phyloP scores from a whole-genome alignment of 305 asterid species.

The Solanum hybrid region DNA sequence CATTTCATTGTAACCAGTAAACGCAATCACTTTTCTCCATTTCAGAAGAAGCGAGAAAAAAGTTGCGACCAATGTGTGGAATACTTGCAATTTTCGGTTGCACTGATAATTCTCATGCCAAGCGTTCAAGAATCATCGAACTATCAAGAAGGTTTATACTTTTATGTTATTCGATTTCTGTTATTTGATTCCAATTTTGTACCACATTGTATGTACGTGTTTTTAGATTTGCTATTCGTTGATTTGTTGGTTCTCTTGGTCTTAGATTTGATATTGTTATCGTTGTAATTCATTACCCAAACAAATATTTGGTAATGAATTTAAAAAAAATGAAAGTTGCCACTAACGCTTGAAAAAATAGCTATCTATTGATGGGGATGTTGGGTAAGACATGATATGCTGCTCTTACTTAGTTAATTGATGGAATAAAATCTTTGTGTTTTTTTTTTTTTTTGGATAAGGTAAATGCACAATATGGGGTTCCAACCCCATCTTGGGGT shows the following conservation, averaged over 20 bases:
- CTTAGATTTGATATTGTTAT: not conserved
- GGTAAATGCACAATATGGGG: not conserved
- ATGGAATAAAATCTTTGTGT: not conserved
- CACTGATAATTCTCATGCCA: constrained; percentile 65
- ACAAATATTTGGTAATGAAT: not conserved
- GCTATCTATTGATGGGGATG: not conserved
- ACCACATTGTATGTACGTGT: not conserved
- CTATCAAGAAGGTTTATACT: constrained; percentile 73
- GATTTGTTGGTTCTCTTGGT: not conserved
- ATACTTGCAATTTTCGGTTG: constrained; percentile 96
- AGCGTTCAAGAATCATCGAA: constrained; percentile 79
- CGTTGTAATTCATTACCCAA: not conserved
- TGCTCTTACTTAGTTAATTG: not conserved
- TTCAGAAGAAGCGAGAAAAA: not conserved
- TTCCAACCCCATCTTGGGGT: not conserved
- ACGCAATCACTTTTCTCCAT: constrained; percentile 1
- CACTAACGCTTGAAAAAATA: not conserved
- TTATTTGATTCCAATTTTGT: not conserved
- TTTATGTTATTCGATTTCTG: not conserved
- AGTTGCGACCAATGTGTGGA: constrained; percentile 64
- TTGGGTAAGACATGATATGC: not conserved
- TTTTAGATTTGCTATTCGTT: not conserved
- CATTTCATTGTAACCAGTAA: constrained; percentile 25
- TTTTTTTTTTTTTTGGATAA: not conserved
- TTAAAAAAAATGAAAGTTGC: not conserved